These are phyloP conservation scores for Pezicula rhizophila DNA, from an alignment of 2,329 filamentous ascomycete genomes.

Conservation along the genomic window DNA sequence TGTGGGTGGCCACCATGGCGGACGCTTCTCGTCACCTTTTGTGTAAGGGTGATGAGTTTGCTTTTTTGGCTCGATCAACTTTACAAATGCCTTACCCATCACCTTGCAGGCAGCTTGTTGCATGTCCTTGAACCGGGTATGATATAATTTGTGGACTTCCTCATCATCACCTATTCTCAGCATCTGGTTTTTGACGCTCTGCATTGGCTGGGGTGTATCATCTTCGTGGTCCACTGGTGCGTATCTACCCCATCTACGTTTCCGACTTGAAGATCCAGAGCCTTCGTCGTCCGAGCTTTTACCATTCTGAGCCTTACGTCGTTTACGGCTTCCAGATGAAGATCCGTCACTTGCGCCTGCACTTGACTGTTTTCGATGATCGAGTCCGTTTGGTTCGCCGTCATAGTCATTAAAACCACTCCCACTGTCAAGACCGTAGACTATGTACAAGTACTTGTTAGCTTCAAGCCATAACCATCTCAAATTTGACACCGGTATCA, in stretches of 20 bases:
- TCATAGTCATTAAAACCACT: background rate
- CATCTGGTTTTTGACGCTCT: conserved; percentile 20
- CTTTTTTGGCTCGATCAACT: conserved; percentile 70
- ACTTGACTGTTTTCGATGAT: conserved; percentile 1
- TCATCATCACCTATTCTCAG: conserved; percentile 48
- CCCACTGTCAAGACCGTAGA: background rate
- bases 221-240: background rate
- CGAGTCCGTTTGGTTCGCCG: background rate
- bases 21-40: conserved; percentile 53
- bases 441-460: background rate
- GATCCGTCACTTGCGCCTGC: conserved; percentile 12
- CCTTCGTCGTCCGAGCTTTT: conserved; percentile 20
- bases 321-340: conserved; percentile 9
- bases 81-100: conserved; percentile 71
- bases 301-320: conserved; percentile 10
- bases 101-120: conserved; percentile 68
- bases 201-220: conserved; percentile 9
- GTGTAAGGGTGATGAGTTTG: conserved; percentile 71
- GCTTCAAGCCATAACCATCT: background rate
- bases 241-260: conserved; percentile 1
- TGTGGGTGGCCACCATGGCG: conserved; percentile 60
- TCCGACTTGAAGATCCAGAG: conserved; percentile 17
- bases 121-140: conserved; percentile 55
- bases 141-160: conserved; percentile 54
- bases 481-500: background rate